Evolutionary conservation across 768 basidiomycete species (phyloP), one percentile per base, ranked within the genome.

Genomic region (Russula dissimulans): DNA sequence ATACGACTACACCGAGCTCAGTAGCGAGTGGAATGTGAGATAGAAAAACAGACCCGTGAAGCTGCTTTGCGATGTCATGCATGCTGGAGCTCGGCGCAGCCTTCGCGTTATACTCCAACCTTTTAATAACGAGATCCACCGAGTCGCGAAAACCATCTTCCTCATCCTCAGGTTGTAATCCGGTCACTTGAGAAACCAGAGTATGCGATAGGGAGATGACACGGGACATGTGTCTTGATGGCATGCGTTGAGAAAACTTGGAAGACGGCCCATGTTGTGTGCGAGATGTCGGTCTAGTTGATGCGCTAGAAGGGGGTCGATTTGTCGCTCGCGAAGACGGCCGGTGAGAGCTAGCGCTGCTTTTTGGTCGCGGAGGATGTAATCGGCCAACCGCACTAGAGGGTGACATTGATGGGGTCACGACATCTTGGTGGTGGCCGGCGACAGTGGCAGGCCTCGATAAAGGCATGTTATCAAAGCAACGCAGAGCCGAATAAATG

Each of bases 41-140:
- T 44, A 47, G 45, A 42, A 64, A 8, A 68, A 66, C 78, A 54
- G 71, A 88, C 87, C 87, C 81, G 70, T 67, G 67, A 31, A 81
- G 67, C 4, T 80, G 80, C 52, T 75, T 78, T 60, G 85, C 80
- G 46, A 87, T 76, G 7, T 71, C 70, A 9, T 68, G 65, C 73
- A 88, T 78, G 68, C 86, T 85, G 9, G 78, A 73, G 62, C 81
- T 79, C 4, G 77, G 76, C 3, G 81, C 78, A 8, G 78, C 83
- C 66, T 87, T 86, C 39, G 70, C 76, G 1, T 79, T 78, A 50
- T 77, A 72, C 59, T 89, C 88, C 51, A 88, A 57, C 61, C 74
- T 80, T 68, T 79, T 86, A 52, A 80, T 75, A 0, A 79, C 82
- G 66, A 79, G 79, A 49, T 86, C 85, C 18, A 83, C 76, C 0